Percentiles rank a stretch among this genome's conserved stretches.
Evolutionary conservation across 768 basidiomycete species (phyloP).

Genomic region (Xerocomellus dryophilus): DNA sequence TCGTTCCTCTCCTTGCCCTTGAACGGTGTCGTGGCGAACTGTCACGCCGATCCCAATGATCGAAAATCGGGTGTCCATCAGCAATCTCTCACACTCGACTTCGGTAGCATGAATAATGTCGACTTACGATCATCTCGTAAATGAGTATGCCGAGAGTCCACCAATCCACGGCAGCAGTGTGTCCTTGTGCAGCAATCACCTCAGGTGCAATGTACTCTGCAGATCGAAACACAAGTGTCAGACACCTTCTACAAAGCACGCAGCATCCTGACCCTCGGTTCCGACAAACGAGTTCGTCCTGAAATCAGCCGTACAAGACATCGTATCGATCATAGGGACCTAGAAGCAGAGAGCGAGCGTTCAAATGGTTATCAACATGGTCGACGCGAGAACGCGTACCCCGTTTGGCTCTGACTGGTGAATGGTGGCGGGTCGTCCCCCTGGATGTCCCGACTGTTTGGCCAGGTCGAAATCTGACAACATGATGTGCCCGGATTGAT

Average conservation of each 20-base stretch:
- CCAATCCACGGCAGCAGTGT: conserved; percentile 99
- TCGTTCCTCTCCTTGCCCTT: conserved; percentile 93
- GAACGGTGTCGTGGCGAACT: conserved; percentile 99
- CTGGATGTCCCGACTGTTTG: conserved; percentile 87
- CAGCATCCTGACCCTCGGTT: conserved; percentile 75
- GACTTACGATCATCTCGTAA: conserved; percentile 96
- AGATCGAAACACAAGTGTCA: conserved; percentile 17
- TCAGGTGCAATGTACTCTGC: conserved; percentile 99
- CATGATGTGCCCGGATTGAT: conserved; percentile 99
- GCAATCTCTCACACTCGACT: conserved; percentile 21
- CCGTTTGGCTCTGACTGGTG: conserved; percentile 85
- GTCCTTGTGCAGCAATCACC: conserved; percentile 94
- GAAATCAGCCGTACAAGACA: conserved; percentile 96
- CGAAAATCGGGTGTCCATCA: conserved; percentile 34
- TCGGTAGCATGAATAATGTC: conserved; percentile 26
- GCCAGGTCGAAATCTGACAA: conserved; percentile 98
- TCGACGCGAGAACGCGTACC: conserved; percentile 44
- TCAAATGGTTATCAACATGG: conserved; percentile 2
- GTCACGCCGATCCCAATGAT: conserved; percentile 20
- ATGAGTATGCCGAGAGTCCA: conserved; percentile 98
- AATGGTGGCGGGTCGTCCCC: conserved; percentile 82
- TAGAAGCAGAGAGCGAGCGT: conserved; percentile 30
- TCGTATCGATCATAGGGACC: conserved; percentile 94
- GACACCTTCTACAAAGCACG: conserved; percentile 8
- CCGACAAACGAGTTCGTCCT: conserved; percentile 99